Percentiles rank a stretch among this genome's conserved stretches.
These are phyloP conservation scores for Thalia dealbata DNA, from an alignment of 176 grass and related monocot species.

Conservation along the genomic window DNA sequence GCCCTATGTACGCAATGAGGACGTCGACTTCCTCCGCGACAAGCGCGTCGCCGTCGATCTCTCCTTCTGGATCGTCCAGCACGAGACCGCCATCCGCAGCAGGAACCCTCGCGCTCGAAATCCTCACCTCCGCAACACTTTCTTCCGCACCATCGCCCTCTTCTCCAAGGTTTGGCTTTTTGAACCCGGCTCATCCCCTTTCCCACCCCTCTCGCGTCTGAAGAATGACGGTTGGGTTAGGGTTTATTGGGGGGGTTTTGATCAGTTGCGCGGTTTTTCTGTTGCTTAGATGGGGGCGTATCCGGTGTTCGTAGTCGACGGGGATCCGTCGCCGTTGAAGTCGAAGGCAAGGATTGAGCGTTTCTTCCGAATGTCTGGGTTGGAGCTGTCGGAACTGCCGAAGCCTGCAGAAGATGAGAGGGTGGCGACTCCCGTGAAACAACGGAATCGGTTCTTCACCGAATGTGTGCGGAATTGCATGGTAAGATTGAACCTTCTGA, in stretches of 20 bases:
- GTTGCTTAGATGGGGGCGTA: slow-evolving; percentile 70
- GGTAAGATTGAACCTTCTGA: slow-evolving; percentile 24
- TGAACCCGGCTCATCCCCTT: background rate
- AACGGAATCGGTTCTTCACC: slow-evolving; percentile 38
- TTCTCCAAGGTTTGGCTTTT: slow-evolving; percentile 61
- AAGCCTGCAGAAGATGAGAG: slow-evolving; percentile 18
- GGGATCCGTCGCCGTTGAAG: slow-evolving; percentile 74
- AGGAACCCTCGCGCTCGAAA: slow-evolving; percentile 33
- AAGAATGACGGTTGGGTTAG: background rate
- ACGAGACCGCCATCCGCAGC: slow-evolving; percentile 54
- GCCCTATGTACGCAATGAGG: slow-evolving; percentile 53
- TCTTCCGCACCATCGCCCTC: slow-evolving; percentile 78
- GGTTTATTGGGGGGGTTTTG: background rate
- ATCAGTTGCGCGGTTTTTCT: background rate
- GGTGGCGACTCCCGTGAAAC: slow-evolving; percentile 22
- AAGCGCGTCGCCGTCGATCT: slow-evolving; percentile 89
- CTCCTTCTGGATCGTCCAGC: slow-evolving; percentile 88
- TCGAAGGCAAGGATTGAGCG: slow-evolving; percentile 65
- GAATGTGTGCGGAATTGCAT: slow-evolving; percentile 48
- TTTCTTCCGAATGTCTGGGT: slow-evolving; percentile 59
- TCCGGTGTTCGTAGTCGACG: slow-evolving; percentile 88
- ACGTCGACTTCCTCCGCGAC: slow-evolving; percentile 53
- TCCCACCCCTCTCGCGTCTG: background rate
- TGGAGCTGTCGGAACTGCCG: slow-evolving; percentile 40
- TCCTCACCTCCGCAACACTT: slow-evolving; percentile 69